Conservation (phyloP, 2,329 filamentous ascomycete genomes). For the Akanthomyces muscarius region DNA sequence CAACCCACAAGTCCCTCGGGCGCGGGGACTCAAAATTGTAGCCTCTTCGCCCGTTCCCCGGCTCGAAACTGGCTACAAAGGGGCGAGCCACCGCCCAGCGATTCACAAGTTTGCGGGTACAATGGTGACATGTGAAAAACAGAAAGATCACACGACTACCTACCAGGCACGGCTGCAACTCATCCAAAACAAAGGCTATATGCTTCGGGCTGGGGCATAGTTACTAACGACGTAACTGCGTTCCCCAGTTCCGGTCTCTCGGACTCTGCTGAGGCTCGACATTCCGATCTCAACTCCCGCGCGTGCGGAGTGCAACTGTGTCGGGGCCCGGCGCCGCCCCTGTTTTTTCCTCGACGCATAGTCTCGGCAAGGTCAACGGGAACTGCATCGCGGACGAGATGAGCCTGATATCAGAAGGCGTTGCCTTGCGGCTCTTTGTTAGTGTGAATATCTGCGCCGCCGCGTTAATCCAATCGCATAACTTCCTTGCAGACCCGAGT, state of each 20-base stretch:
- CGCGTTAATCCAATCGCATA: background rate
- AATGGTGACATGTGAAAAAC: background rate
- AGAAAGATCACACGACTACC: constrained; percentile 1
- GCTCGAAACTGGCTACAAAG: background rate
- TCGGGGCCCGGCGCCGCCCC: background rate
- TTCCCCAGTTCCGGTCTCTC: background rate
- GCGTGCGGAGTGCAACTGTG: background rate
- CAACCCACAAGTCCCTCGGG: background rate
- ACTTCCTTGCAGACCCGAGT: too few species aligned
- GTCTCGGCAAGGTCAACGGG: background rate
- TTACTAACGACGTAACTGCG: background rate
- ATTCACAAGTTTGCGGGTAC: background rate
- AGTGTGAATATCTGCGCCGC: background rate
- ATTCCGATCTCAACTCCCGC: constrained; percentile 2
- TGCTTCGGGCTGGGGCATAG: background rate
- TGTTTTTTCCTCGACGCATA: background rate
- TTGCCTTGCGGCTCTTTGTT: background rate
- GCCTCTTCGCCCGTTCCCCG: background rate
- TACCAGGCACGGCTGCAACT: background rate
- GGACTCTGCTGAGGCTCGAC: background rate
- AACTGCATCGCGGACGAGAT: background rate
- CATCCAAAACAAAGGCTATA: background rate
- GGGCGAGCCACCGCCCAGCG: background rate
- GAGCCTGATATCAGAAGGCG: background rate
- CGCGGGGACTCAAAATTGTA: constrained; percentile 11